Evolutionary conservation across 2,329 filamentous ascomycete species (phyloP).

Genomic region (Fusarium sp.): DNA sequence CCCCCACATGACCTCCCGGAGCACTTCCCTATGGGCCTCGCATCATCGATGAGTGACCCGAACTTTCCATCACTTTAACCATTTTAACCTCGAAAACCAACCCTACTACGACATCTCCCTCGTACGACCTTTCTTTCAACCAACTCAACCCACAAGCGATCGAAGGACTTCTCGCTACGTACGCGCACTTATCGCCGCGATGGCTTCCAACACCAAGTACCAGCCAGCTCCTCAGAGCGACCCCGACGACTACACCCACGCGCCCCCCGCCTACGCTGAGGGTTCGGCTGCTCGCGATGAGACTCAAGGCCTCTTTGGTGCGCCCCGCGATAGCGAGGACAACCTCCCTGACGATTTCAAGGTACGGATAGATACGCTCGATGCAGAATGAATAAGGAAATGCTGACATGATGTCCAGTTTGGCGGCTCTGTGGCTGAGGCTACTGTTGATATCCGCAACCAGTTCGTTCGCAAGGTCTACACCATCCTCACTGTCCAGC

Average conservation of each 20-base stretch:
- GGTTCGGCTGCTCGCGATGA: constrained; percentile 65
- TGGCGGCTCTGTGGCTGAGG: constrained; percentile 91
- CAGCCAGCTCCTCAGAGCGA: constrained; percentile 85
- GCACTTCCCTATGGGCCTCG: constrained; percentile 19
- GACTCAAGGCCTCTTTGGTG: constrained; percentile 69
- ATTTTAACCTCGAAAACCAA: constrained; percentile 11
- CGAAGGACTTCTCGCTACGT: background rate
- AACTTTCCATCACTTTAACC: constrained; percentile 26
- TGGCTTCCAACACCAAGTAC: constrained; percentile 85
- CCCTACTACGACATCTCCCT: background rate
- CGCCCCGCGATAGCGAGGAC: constrained; percentile 82
- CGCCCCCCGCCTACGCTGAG: constrained; percentile 80
- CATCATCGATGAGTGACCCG: constrained; percentile 37
- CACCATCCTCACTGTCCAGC: constrained; percentile 94
- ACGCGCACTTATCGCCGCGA: constrained; percentile 46
- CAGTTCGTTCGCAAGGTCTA: constrained; percentile 98
- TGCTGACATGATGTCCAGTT: constrained; percentile 65
- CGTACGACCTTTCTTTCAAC: background rate
- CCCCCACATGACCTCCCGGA: constrained; percentile 39
- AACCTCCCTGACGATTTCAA: constrained; percentile 98
- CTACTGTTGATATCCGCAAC: constrained; percentile 94
- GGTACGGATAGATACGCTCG: constrained; percentile 53
- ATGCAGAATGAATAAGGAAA: background rate
- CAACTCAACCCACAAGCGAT: background rate
- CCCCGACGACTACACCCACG: constrained; percentile 81